Evolutionary conservation across 345 rosid genomes (phyloP).

Genomic region (Populus davidiana): DNA sequence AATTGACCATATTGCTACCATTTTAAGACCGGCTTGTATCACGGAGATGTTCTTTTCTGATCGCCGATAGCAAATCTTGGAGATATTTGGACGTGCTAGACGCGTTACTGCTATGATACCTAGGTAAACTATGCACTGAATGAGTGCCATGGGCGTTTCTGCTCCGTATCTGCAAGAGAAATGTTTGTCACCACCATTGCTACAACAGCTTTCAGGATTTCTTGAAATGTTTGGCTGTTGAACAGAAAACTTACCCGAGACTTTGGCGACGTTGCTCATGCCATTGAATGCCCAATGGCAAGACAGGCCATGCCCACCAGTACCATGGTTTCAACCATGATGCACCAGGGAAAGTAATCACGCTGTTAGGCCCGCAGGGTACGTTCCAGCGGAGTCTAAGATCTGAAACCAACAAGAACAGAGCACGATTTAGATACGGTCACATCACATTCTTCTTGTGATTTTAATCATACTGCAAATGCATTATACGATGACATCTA

Average conservation of each 20-base stretch:
- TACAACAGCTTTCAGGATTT: not conserved
- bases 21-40: slow-evolving; percentile 54
- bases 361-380: slow-evolving; percentile 94
- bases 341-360: slow-evolving; percentile 94
- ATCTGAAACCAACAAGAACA: slow-evolving; percentile 39
- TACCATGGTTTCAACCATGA: slow-evolving; percentile 98
- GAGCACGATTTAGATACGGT: not conserved
- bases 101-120: slow-evolving; percentile 62
- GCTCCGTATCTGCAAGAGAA: slow-evolving; percentile 50
- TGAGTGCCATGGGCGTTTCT: slow-evolving; percentile 67
- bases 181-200: not conserved
- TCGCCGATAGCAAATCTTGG: slow-evolving; percentile 75
- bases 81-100: slow-evolving; percentile 58
- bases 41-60: slow-evolving; percentile 51
- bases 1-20: slow-evolving; percentile 64
- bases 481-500: not conserved
- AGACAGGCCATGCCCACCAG: slow-evolving; percentile 99
- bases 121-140: slow-evolving; percentile 57
- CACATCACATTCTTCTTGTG: not conserved
- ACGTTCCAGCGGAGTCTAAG: slow-evolving; percentile 81
- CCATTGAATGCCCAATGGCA: slow-evolving; percentile 82
- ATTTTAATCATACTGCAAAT: not conserved
- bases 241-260: slow-evolving; percentile 50
- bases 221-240: not conserved
- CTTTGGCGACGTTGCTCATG: slow-evolving; percentile 69